Percentiles rank a stretch among this genome's conserved stretches.
phyloP scores from a whole-genome alignment of 2,329 filamentous ascomycete genomes.

The Arachnopeziza araneosa region DNA sequence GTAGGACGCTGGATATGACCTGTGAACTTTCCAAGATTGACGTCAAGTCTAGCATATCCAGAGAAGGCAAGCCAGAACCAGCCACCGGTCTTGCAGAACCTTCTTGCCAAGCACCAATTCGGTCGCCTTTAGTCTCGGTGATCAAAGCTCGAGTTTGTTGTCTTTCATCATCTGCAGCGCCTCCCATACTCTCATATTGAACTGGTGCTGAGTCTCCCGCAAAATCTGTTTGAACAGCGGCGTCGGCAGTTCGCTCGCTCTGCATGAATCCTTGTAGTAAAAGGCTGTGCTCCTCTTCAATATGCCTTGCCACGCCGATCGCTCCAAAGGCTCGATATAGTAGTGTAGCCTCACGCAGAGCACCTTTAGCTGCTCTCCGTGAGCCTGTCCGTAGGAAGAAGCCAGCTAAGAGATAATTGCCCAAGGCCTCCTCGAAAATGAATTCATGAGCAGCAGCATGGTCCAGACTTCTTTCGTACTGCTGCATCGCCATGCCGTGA shows the following conservation, averaged over 20 bases:
- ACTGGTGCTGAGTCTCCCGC: constrained; percentile 49
- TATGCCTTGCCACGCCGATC: constrained; percentile 59
- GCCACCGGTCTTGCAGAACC: constrained; percentile 50
- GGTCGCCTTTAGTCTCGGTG: constrained; percentile 48
- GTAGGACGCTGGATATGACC: constrained; percentile 71
- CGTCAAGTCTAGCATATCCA: constrained; percentile 79
- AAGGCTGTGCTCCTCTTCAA: constrained; percentile 63
- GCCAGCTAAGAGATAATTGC: constrained; percentile 68
- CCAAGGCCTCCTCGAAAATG: constrained; percentile 65
- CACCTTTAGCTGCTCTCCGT: constrained; percentile 61
- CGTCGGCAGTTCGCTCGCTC: constrained; percentile 55
- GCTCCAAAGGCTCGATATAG: constrained; percentile 67
- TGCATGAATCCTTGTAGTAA: constrained; percentile 58
- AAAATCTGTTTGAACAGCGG: constrained; percentile 66
- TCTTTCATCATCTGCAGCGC: constrained; percentile 34
- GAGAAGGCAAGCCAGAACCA: constrained; percentile 60
- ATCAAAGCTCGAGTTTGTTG: constrained; percentile 32
- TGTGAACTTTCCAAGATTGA: constrained; percentile 75
- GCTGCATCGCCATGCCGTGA: constrained; percentile 51
- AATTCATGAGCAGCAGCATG: constrained; percentile 64
- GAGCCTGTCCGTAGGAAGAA: constrained; percentile 62
- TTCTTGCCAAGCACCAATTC: constrained; percentile 58
- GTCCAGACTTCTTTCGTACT: constrained; percentile 67
- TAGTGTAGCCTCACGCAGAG: constrained; percentile 60
- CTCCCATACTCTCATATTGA: constrained; percentile 45